Percentiles rank a stretch among this genome's conserved stretches.
phyloP scores from a whole-genome alignment of 305 asterid genomes.

The Striga hermonthica region DNA sequence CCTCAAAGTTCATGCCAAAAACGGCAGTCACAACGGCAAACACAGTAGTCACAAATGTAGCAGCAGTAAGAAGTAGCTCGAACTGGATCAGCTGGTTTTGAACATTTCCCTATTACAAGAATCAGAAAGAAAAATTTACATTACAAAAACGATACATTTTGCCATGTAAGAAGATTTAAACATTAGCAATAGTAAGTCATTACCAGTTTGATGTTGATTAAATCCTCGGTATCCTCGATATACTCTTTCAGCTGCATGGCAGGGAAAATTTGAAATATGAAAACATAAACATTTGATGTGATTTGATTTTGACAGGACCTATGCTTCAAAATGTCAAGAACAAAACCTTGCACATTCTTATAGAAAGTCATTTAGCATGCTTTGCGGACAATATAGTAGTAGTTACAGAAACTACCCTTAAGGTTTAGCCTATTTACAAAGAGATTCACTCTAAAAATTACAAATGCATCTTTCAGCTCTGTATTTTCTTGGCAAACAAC shows the following conservation, averaged over 20 bases:
- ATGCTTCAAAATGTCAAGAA: neutral
- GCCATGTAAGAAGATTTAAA: slow-evolving; percentile 8
- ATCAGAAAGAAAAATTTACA: slow-evolving; percentile 8
- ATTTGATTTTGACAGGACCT: neutral
- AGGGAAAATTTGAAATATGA: slow-evolving; percentile 20
- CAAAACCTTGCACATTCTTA: neutral
- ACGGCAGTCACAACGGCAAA: slow-evolving; percentile 91
- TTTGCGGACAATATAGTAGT: too few relatives aligned
- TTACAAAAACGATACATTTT: slow-evolving; percentile 1
- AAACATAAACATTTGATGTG: slow-evolving; percentile 1
- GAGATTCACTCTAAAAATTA: neutral
- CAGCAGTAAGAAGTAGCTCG: slow-evolving; percentile 92
- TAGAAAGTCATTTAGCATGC: too few relatives aligned
- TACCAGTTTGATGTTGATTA: slow-evolving; percentile 95
- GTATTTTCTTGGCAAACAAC: neutral
- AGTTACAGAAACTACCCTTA: neutral
- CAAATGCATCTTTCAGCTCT: neutral
- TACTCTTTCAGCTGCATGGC: slow-evolving; percentile 89
- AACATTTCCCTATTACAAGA: slow-evolving; percentile 72
- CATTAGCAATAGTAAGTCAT: slow-evolving; percentile 12
- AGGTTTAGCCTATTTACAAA: neutral
- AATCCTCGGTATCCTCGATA: slow-evolving; percentile 95
- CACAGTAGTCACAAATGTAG: slow-evolving; percentile 78
- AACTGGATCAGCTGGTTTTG: slow-evolving; percentile 91
- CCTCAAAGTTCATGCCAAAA: slow-evolving; percentile 86